Percentiles rank a stretch among this genome's conserved stretches.
Evolutionary conservation across 2,329 filamentous ascomycete genomes (phyloP).

Genomic region (Penicillium expansum): DNA sequence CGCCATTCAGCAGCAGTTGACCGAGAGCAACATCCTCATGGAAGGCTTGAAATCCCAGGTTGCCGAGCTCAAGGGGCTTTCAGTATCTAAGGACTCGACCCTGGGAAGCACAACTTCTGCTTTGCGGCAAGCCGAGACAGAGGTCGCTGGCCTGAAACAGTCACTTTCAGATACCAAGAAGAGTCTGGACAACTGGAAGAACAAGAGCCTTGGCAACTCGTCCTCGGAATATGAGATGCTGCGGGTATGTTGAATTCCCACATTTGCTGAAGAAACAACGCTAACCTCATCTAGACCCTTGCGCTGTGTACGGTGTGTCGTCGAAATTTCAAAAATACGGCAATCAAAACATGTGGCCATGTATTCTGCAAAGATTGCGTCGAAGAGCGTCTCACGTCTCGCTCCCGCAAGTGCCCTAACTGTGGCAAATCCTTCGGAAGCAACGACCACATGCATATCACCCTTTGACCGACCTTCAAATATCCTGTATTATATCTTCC

Average conservation of each 20-base stretch:
- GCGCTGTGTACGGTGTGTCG: slow-evolving; percentile 91
- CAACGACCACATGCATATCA: slow-evolving; percentile 75
- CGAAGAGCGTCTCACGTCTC: slow-evolving; percentile 81
- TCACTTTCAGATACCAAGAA: slow-evolving; percentile 76
- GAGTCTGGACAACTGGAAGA: slow-evolving; percentile 81
- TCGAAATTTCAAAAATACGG: slow-evolving; percentile 89
- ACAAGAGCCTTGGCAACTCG: slow-evolving; percentile 75
- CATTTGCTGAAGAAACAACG: slow-evolving; percentile 9
- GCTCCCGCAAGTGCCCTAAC: slow-evolving; percentile 91
- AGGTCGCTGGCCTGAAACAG: slow-evolving; percentile 75
- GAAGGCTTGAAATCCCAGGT: slow-evolving; percentile 76
- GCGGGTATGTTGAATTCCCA: slow-evolving; percentile 61
- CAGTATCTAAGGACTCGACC: slow-evolving; percentile 72
- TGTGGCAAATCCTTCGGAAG: slow-evolving; percentile 90
- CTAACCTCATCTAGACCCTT: slow-evolving; percentile 54
- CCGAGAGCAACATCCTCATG: slow-evolving; percentile 66
- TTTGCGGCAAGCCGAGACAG: slow-evolving; percentile 61
- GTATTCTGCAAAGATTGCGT: slow-evolving; percentile 90
- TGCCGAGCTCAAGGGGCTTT: slow-evolving; percentile 68
- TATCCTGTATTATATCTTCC: slow-evolving; percentile 36
- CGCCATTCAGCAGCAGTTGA: slow-evolving; percentile 67
- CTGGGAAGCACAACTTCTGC: slow-evolving; percentile 62
- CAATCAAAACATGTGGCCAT: slow-evolving; percentile 90
- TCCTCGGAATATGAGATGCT: slow-evolving; percentile 82
- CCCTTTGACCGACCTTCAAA: slow-evolving; percentile 36